Evolutionary conservation across 345 rosid genomes (phyloP), one percentile per base, ranked within the genome.

Genomic region (Mercurialis annua): DNA sequence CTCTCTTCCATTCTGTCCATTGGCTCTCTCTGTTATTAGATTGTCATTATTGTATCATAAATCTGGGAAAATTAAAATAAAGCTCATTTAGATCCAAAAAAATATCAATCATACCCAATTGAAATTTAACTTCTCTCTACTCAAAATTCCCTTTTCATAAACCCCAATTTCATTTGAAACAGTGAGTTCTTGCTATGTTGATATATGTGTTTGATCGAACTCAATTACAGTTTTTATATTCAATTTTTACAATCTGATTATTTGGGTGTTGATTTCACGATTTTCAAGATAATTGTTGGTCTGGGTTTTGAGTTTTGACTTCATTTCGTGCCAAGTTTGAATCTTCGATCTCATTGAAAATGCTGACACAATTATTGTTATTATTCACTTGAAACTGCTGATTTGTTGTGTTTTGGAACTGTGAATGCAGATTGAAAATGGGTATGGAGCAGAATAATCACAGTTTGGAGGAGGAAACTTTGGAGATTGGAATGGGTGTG

Each of bases 401-500:
- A 54, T 67, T 34, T 44, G 14, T 16, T 33, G 17, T n/a, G 20
- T 66, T 10, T 17, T 20, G 10, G 10, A 10, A 12, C 57, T 57
- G 10, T 56, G 30, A 33, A 46, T 54, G 63, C 61, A 63, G 69
- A 33, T 55, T 55, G 59, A 30, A 16, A 71, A 89, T 89, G 98
- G 96, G 85, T 14, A 69, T 75, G n/a, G 85, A 65, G 24, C 71
- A 78, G 58, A 85, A 92, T 78, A 77, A 62, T 70, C 64, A 53
- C 66, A 86, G 77, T 42, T 72, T 82, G 84, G 97, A 86, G 73
- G 97, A 85, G 73, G 95, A 88, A 67, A 73, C 83, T 4, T 71
- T 88, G 40, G 96, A 91, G 86, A 85, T 91, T 62, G 97, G 92
- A 67, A 87, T 91, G 91, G 97, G 97, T 91, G n/a, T n/a, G n/a